A percentile compares a stretch with the other conserved stretches of the same genome.
Conservation (phyloP, 2,329 filamentous ascomycete genomes). For the Kalaharituber pfeilii region DNA sequence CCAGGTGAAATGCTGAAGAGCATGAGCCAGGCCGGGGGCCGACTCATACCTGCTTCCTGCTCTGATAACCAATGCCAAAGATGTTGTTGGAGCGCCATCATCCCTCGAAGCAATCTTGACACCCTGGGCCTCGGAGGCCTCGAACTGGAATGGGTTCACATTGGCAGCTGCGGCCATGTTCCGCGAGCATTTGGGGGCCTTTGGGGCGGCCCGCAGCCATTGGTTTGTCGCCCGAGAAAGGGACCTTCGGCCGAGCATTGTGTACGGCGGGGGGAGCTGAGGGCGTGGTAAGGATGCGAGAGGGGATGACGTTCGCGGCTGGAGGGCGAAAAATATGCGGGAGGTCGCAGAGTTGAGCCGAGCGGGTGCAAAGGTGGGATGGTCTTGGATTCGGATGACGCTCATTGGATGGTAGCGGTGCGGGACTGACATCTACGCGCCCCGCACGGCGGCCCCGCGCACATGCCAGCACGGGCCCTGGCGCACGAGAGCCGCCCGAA, state of each 20-base stretch:
- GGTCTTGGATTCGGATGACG: background rate
- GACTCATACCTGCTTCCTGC: constrained; percentile 87
- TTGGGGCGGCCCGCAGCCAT: constrained; percentile 11
- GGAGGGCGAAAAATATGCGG: background rate
- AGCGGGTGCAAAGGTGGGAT: constrained; percentile 1
- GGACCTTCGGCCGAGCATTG: constrained; percentile 39
- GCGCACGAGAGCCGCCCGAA: no score
- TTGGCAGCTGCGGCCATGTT: constrained; percentile 47
- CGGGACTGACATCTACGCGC: background rate
- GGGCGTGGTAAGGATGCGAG: constrained; percentile 27
- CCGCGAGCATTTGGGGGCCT: constrained; percentile 35
- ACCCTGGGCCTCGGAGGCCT: constrained; percentile 68
- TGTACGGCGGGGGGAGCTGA: constrained; percentile 36
- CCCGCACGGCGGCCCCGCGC: background rate
- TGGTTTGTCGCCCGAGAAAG: constrained; percentile 20
- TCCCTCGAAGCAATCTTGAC: constrained; percentile 89
- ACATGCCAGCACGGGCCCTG: background rate
- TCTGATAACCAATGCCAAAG: constrained; percentile 80
- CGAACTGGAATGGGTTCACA: constrained; percentile 67
- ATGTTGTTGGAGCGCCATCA: constrained; percentile 71
- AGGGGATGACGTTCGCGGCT: constrained; percentile 7
- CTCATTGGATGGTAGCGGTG: background rate
- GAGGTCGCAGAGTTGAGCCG: background rate
- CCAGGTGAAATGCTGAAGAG: constrained; percentile 90
- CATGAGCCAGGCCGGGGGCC: constrained; percentile 73